Percentiles rank a stretch among this genome's conserved stretches.
Evolutionary conservation across 2,329 filamentous ascomycete species (phyloP).

Genomic region (Ambrosiella xylebori): DNA sequence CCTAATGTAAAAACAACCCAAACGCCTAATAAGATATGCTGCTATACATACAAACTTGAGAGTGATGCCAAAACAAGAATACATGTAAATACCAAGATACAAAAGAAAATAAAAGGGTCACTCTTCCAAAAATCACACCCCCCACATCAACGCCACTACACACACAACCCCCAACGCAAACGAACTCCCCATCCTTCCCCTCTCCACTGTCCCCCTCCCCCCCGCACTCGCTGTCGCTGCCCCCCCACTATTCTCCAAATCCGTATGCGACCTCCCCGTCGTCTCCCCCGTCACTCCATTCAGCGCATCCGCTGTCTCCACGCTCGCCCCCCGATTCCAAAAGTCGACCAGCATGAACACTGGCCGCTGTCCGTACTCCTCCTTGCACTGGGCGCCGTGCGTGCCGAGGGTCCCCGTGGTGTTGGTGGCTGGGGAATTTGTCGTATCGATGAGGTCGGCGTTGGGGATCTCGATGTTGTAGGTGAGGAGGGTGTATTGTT

Average conservation of each 20-base stretch:
- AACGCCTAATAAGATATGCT: not conserved
- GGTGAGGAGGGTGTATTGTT: constrained; percentile 25
- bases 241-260: constrained; percentile 7
- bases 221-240: not conserved
- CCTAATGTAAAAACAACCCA: not conserved
- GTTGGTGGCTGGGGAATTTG: constrained; percentile 44
- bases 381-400: constrained; percentile 36
- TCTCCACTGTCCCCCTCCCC: not conserved
- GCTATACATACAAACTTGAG: not conserved
- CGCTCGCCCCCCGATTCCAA: constrained; percentile 53
- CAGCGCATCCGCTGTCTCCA: constrained; percentile 49
- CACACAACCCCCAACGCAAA: not conserved
- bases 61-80: not conserved
- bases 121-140: not conserved
- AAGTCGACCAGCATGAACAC: constrained; percentile 67
- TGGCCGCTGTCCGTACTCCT: constrained; percentile 45
- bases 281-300: constrained; percentile 29
- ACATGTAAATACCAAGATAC: not conserved
- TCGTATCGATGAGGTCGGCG: constrained; percentile 39
- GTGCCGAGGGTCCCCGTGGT: constrained; percentile 34
- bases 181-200: not conserved
- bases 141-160: not conserved
- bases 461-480: constrained; percentile 46
- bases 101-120: not conserved
- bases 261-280: constrained; percentile 8